Conservation (phyloP, 2,329 filamentous ascomycete genomes). For the Sporothrix schenckii region DNA sequence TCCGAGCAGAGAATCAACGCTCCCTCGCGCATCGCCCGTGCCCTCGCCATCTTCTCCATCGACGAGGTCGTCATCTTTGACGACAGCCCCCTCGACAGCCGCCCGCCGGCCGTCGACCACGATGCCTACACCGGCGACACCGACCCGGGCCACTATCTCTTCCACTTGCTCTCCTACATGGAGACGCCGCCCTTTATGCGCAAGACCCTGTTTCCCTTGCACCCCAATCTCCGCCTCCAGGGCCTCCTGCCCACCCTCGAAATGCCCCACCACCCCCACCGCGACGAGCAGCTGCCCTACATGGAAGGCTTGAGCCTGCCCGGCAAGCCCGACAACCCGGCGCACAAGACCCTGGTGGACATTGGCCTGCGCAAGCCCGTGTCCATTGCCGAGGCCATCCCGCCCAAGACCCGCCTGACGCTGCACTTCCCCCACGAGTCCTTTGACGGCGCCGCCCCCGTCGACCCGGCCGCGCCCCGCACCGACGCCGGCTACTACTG, state of each 20-base stretch:
- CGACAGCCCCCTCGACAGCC: constrained; percentile 59
- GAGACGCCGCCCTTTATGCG: constrained; percentile 84
- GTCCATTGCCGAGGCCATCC: constrained; percentile 63
- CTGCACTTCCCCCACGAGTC: constrained; percentile 62
- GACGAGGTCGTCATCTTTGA: constrained; percentile 85
- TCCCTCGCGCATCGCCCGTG: constrained; percentile 76
- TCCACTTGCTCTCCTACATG: constrained; percentile 77
- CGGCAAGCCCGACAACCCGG: constrained; percentile 45
- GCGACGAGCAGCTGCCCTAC: constrained; percentile 76
- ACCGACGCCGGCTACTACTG: constrained; percentile 82
- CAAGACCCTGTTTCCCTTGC: constrained; percentile 72
- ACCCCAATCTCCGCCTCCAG: constrained; percentile 74
- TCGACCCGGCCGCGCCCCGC: constrained; percentile 69
- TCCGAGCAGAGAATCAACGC: constrained; percentile 75
- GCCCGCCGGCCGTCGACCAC: constrained; percentile 54
- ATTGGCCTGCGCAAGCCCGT: constrained; percentile 60
- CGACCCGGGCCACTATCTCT: constrained; percentile 78
- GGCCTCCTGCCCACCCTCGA: constrained; percentile 76
- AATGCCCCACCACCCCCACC: constrained; percentile 80
- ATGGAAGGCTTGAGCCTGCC: constrained; percentile 73
- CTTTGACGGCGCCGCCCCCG: constrained; percentile 57
- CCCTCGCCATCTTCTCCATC: constrained; percentile 78
- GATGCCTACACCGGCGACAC: constrained; percentile 67
- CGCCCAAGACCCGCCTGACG: constrained; percentile 72
- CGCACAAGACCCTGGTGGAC: constrained; percentile 58